Conservation (phyloP, 1,284 basidiomycete species). For the Sanghuangporus sanghuang region DNA sequence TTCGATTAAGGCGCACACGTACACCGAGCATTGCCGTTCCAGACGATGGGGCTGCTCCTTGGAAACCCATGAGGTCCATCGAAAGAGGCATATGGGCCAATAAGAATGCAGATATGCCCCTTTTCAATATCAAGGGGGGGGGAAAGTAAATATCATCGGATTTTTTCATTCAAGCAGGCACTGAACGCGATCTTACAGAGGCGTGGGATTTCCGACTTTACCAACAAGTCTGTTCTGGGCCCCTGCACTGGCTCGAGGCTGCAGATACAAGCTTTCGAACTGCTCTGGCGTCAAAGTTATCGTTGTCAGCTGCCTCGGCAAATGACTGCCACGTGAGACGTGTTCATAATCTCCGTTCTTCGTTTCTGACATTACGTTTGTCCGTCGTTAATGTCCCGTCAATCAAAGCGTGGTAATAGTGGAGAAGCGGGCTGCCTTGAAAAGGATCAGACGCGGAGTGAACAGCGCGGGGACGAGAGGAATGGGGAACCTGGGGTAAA, state of each 20-base stretch:
- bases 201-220: slow-evolving; percentile 21
- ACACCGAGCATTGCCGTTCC: slow-evolving; percentile 19
- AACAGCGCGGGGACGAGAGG: not conserved
- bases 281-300: slow-evolving; percentile 22
- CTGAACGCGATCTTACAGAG: slow-evolving; percentile 16
- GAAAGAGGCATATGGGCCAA: slow-evolving; percentile 20
- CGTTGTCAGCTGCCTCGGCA: slow-evolving; percentile 17
- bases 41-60: slow-evolving; percentile 19
- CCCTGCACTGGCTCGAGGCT: slow-evolving; percentile 14
- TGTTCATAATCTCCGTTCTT: slow-evolving; percentile 17
- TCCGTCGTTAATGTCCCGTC: not conserved
- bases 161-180: not conserved
- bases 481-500: not conserved
- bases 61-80: slow-evolving; percentile 22
- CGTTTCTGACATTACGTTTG: slow-evolving; percentile 18
- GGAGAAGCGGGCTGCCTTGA: not conserved
- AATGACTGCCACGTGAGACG: slow-evolving; percentile 9
- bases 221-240: slow-evolving; percentile 5
- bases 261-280: slow-evolving; percentile 22
- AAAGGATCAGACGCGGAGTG: not conserved
- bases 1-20: not conserved
- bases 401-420: not conserved
- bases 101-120: slow-evolving; percentile 20
- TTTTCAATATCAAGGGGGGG: slow-evolving; percentile 8
- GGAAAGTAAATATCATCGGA: not conserved